phyloP scores from a whole-genome alignment of 2,329 filamentous ascomycete genomes.

The Blastomyces parvus region DNA sequence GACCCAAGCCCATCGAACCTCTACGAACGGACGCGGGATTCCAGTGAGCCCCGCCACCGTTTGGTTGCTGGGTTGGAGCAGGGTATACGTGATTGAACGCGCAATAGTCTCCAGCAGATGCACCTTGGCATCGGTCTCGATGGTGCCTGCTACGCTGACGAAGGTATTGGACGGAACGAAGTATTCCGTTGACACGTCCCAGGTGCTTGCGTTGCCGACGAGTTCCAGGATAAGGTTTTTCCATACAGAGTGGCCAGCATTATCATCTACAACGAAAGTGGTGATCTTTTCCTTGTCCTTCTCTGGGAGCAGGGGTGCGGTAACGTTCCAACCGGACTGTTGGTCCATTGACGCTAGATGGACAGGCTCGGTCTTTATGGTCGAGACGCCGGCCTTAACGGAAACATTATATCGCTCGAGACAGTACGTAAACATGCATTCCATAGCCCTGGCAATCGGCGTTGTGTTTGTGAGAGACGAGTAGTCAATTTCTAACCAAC shows the following conservation, averaged over 20 bases:
- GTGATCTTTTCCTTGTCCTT: background rate
- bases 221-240: background rate
- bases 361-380: background rate
- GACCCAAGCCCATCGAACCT: background rate
- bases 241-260: background rate
- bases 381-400: background rate
- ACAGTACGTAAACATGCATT: slow-evolving; percentile 2
- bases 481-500: slow-evolving; percentile 2
- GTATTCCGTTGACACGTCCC: background rate
- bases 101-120: slow-evolving; percentile 2
- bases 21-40: background rate
- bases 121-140: background rate
- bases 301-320: background rate
- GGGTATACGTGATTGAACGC: background rate
- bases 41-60: background rate
- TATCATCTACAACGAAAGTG: background rate
- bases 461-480: background rate
- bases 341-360: background rate
- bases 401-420: background rate
- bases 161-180: slow-evolving; percentile 3
- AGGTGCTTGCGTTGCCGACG: slow-evolving; percentile 1
- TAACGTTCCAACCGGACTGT: background rate
- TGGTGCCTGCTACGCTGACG: background rate
- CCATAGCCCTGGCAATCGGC: background rate
- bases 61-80: background rate